A percentile compares a stretch with the other conserved stretches of the same genome.
Evolutionary conservation across 2,329 filamentous ascomycete genomes (phyloP).

Genomic region (Alternaria dauci): DNA sequence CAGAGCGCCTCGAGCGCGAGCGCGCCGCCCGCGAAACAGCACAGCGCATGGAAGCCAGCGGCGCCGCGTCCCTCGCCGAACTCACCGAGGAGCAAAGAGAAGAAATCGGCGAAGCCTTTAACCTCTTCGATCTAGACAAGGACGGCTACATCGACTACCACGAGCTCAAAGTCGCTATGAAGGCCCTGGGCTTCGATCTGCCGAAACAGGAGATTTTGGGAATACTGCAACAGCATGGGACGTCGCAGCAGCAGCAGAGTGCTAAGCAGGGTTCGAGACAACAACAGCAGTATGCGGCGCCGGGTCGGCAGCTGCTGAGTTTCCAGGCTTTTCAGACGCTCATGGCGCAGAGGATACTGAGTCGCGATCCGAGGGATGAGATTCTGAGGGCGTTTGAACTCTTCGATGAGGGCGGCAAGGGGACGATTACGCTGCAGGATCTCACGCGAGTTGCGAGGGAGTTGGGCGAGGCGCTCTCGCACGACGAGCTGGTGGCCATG

Average conservation of each 20-base stretch:
- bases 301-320: constrained; percentile 71
- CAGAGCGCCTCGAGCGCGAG: constrained; percentile 53
- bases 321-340: constrained; percentile 77
- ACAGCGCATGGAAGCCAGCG: constrained; percentile 55
- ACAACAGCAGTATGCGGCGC: constrained; percentile 29
- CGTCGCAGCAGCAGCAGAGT: constrained; percentile 12
- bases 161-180: constrained; percentile 95
- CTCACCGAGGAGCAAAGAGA: constrained; percentile 89
- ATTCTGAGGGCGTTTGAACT: constrained; percentile 89
- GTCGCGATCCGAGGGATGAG: constrained; percentile 88
- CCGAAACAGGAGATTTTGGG: constrained; percentile 84
- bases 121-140: constrained; percentile 95
- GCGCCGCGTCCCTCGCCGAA: constrained; percentile 60
- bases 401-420: constrained; percentile 93
- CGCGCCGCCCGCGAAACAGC: constrained; percentile 47
- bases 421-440: constrained; percentile 88
- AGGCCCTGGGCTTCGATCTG: constrained; percentile 92
- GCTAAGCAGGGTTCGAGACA: constrained; percentile 7
- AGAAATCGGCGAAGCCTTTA: constrained; percentile 96
- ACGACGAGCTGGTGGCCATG: constrained; percentile 93
- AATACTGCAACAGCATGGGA: constrained; percentile 81
- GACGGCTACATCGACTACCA: constrained; percentile 96
- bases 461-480: constrained; percentile 89
- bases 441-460: constrained; percentile 87
- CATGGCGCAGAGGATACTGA: constrained; percentile 78